Percentiles rank a stretch among this genome's conserved stretches.
Conservation (phyloP, 164 flowering plant species). For the Vitis amurensis region DNA sequence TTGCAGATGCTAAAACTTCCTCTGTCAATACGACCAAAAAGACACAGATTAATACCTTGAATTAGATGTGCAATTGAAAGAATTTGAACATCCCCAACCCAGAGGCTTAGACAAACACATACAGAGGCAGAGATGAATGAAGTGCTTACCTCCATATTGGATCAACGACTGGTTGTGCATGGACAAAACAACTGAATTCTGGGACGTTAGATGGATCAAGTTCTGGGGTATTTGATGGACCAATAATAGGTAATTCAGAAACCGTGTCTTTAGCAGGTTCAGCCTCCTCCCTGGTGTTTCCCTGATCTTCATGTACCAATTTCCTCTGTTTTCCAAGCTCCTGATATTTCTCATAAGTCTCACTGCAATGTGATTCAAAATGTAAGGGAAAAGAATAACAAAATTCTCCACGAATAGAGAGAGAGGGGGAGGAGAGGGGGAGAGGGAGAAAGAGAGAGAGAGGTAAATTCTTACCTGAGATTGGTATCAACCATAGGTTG, state of each 20-base stretch:
- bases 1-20: slow-evolving; percentile 35
- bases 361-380: background rate
- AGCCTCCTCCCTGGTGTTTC: slow-evolving; percentile 9
- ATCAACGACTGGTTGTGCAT: slow-evolving; percentile 31
- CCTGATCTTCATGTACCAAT: slow-evolving; percentile 3
- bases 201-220: background rate
- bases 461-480: slow-evolving; percentile 44
- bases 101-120: background rate
- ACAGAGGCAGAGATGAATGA: background rate
- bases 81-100: background rate
- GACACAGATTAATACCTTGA: background rate
- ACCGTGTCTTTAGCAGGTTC: background rate
- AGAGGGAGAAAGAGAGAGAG: background rate
- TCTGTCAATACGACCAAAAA: slow-evolving; percentile 23
- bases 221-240: too few species aligned
- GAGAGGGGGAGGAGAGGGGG: background rate
- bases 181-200: background rate
- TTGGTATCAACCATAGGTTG: slow-evolving; percentile 45
- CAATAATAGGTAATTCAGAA: background rate
- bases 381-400: background rate
- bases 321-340: slow-evolving; percentile 3
- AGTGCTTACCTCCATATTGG: slow-evolving; percentile 39
- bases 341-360: slow-evolving; percentile 2
- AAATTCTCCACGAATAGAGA: background rate
- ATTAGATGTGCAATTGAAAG: background rate